Evolutionary conservation across 2,329 filamentous ascomycete genomes (phyloP).

Genomic region (Aspergillus glaucus): DNA sequence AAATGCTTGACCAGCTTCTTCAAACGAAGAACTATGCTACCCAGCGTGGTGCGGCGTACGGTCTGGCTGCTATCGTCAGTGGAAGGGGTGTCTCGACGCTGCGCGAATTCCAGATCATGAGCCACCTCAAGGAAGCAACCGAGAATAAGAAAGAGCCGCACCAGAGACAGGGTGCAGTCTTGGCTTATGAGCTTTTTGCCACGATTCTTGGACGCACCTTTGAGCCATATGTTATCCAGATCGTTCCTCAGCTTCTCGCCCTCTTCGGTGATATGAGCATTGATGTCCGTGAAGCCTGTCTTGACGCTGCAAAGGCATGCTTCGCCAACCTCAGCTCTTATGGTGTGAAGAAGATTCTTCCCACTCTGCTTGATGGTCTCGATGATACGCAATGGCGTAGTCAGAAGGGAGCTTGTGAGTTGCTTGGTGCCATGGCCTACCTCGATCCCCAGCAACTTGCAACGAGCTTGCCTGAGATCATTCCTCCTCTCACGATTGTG

Average conservation of each 20-base stretch:
- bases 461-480: conserved; percentile 88
- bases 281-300: conserved; percentile 86
- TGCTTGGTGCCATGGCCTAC: conserved; percentile 97
- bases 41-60: conserved; percentile 89
- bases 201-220: conserved; percentile 81
- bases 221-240: conserved; percentile 93
- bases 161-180: conserved; percentile 78
- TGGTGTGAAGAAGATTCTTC: conserved; percentile 89
- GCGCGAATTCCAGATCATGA: conserved; percentile 79
- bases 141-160: conserved; percentile 93
- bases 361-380: conserved; percentile 81
- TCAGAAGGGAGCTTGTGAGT: conserved; percentile 95
- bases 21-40: conserved; percentile 86
- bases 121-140: conserved; percentile 69
- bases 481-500: conserved; percentile 87
- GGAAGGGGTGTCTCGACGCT: conserved; percentile 80
- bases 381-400: conserved; percentile 97
- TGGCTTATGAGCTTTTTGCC: conserved; percentile 87
- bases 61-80: conserved; percentile 79
- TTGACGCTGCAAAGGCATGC: conserved; percentile 89
- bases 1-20: conserved; percentile 75
- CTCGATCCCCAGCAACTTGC: conserved; percentile 92
- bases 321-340: conserved; percentile 91
- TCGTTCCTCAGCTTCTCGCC: conserved; percentile 81
- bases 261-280: conserved; percentile 84